Percentiles rank a stretch among this genome's conserved stretches.
Evolutionary conservation across 2,329 filamentous ascomycete genomes (phyloP).

Genomic region (Parafenestella ontariensis): DNA sequence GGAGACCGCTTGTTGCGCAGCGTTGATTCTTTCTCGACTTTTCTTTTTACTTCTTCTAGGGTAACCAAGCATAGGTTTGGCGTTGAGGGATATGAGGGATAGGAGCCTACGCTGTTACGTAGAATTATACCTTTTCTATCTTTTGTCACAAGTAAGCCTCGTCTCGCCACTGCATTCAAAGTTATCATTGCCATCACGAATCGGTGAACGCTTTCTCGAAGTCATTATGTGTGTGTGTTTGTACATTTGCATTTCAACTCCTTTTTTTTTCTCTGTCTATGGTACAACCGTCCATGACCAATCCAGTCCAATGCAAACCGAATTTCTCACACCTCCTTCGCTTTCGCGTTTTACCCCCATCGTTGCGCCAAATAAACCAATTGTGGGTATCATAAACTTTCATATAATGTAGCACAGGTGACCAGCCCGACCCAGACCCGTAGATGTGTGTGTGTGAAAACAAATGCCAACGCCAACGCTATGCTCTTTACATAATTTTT

Average conservation of each 20-base stretch:
- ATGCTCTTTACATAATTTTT: background rate
- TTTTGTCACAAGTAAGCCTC: no score
- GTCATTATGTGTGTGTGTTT: no score
- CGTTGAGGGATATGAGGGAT: background rate
- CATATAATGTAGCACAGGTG: background rate
- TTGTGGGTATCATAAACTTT: background rate
- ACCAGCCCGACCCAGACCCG: background rate
- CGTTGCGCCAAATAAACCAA: no score
- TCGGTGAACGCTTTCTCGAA: no score
- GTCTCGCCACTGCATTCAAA: no score
- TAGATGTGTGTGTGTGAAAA: no score
- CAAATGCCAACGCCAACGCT: background rate
- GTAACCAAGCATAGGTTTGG: background rate
- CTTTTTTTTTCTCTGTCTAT: no score
- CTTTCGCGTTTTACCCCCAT: no score
- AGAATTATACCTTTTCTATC: background rate
- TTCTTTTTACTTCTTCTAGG: background rate
- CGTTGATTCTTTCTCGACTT: slow-evolving; percentile 12
- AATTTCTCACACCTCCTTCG: background rate
- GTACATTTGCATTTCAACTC: no score
- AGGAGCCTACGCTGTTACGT: background rate
- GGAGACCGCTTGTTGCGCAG: slow-evolving; percentile 19
- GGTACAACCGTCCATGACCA: no score
- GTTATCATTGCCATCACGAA: no score
- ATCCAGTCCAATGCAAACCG: no score